Conservation (phyloP, 495 filamentous ascomycete genomes). For the Jackrogersella minutella region DNA sequence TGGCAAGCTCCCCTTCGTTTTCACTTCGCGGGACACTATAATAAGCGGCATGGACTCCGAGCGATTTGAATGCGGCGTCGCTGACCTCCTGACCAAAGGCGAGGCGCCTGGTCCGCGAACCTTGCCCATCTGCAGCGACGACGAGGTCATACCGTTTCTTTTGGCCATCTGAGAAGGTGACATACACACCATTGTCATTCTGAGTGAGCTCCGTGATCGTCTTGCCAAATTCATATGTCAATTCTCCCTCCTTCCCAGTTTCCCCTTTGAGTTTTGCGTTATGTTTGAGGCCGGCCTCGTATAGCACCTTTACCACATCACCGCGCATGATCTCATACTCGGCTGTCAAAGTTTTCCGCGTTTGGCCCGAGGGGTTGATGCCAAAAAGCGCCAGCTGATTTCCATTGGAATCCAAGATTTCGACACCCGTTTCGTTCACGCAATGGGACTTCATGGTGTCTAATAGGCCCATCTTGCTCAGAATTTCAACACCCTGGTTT, state of each 20-base stretch:
- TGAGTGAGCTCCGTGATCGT: constrained; percentile 21
- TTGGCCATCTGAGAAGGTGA: constrained; percentile 46
- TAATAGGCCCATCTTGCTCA: constrained; percentile 60
- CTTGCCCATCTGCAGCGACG: constrained; percentile 59
- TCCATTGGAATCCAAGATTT: constrained; percentile 50
- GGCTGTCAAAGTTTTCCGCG: constrained; percentile 50
- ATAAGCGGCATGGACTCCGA: constrained; percentile 27
- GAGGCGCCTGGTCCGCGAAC: constrained; percentile 51
- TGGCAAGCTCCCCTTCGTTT: constrained; percentile 7
- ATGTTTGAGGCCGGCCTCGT: constrained; percentile 52
- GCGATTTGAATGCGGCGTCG: constrained; percentile 25
- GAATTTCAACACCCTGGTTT: constrained; percentile 51
- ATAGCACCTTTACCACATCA: constrained; percentile 54
- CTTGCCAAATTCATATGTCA: constrained; percentile 30
- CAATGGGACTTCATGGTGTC: constrained; percentile 49
- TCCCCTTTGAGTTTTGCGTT: constrained; percentile 39
- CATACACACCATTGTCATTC: constrained; percentile 11
- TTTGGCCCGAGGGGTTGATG: constrained; percentile 46
- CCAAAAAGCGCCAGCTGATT: constrained; percentile 49
- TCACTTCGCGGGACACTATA: constrained; percentile 27
- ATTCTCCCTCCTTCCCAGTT: background rate
- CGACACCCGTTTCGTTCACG: constrained; percentile 50
- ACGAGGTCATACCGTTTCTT: constrained; percentile 53
- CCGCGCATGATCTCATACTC: constrained; percentile 65
- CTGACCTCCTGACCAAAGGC: constrained; percentile 39